These are phyloP conservation scores for Russula sp. DNA, from an alignment of 768 basidiomycete genomes.

Conservation along the genomic window DNA sequence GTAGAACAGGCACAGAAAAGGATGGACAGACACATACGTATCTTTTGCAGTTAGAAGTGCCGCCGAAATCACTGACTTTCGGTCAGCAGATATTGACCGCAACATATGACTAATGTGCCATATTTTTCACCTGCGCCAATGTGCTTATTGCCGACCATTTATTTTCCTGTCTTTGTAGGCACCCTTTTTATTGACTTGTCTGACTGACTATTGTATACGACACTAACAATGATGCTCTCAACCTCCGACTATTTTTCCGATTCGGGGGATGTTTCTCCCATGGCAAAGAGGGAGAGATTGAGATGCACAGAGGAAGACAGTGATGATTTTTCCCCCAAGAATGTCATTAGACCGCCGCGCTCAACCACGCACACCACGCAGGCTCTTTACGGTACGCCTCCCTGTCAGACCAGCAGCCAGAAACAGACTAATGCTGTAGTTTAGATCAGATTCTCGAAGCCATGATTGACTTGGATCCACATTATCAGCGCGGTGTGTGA, in stretches of 20 bases:
- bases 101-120: too few species aligned
- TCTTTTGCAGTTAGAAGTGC: too few species aligned
- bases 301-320: conserved; percentile 23
- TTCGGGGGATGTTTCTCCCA: conserved; percentile 12
- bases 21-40: too few species aligned
- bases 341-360: conserved; percentile 47
- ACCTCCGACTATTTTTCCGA: conserved; percentile 12
- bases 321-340: conserved; percentile 25
- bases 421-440: neutral
- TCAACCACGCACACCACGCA: conserved; percentile 60
- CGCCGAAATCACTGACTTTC: too few species aligned
- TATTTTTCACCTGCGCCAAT: too few species aligned
- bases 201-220: too few species aligned
- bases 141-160: too few species aligned
- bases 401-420: too few species aligned
- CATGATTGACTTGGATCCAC: conserved; percentile 50
- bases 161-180: too few species aligned
- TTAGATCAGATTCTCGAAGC: conserved; percentile 43
- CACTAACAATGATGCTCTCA: conserved; percentile 8
- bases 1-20: too few species aligned
- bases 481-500: conserved; percentile 52
- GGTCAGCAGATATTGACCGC: too few species aligned
- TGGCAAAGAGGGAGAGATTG: conserved; percentile 7
- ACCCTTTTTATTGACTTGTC: too few species aligned
- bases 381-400: conserved; percentile 47